Conservation (phyloP, 768 basidiomycete species). For the Vararia minispora region DNA sequence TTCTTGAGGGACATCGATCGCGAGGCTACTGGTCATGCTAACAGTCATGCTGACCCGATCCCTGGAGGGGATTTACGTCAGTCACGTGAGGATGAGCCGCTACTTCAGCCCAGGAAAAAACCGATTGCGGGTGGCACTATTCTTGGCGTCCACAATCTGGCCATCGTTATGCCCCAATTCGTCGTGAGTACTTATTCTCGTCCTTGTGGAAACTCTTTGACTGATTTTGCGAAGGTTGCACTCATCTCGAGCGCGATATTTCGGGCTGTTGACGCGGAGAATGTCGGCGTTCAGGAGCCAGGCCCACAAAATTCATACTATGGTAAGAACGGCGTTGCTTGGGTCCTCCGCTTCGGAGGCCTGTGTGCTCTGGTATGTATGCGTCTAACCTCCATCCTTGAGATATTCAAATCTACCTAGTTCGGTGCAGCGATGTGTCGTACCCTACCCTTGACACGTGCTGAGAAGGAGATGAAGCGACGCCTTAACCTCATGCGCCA, state of each 20-base stretch:
- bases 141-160: constrained; percentile 89
- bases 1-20: too few relatives aligned
- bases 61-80: too few relatives aligned
- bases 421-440: constrained; percentile 69
- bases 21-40: too few relatives aligned
- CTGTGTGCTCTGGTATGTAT: constrained; percentile 61
- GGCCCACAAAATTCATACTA: constrained; percentile 45
- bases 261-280: constrained; percentile 57
- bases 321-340: constrained; percentile 85
- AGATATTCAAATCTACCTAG: constrained; percentile 14
- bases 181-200: constrained; percentile 42
- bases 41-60: too few relatives aligned
- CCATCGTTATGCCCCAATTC: constrained; percentile 92
- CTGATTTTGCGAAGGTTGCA: constrained; percentile 46
- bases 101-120: constrained; percentile 32
- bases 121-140: constrained; percentile 78
- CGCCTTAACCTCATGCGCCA: too few relatives aligned
- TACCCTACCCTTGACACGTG: constrained; percentile 79
- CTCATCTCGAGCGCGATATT: constrained; percentile 83
- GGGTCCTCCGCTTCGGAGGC: constrained; percentile 91
- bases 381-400: not conserved
- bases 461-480: constrained; percentile 83
- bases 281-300: constrained; percentile 31
- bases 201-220: not conserved
- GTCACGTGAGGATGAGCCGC: too few relatives aligned